Base-by-base conservation (phyloP, 2,329 filamentous ascomycete genomes). In the Ascochyta fabae region DNA sequence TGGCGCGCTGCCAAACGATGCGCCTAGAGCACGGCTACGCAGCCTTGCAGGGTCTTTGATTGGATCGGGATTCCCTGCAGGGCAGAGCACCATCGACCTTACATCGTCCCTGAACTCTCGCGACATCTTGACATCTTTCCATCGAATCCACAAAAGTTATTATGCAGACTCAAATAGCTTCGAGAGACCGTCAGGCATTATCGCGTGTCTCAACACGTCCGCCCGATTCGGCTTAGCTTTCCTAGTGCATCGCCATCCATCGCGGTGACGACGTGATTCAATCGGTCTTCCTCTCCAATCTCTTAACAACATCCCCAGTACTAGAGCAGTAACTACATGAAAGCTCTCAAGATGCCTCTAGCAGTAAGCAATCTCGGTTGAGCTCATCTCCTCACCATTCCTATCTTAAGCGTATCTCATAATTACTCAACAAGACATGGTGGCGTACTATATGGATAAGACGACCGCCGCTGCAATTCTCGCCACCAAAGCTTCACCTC, bases 321-420 rank as follows among this genome's bases (percentile, higher is more conserved):
- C 6, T 3, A 4, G 27, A 6, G 3, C 13, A 3, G 19, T 13
- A 29, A 53, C 23, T 40, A 53, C 23, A 70, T 64, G 58, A 64
- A 39, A 56, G 34, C 56, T 4, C 10, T 65, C 60, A 73, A 59
- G 46, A 73, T 74, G 72, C 66, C 70, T 64, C 48, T 73, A 43
- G 71, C 71, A 60, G 72, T 74, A 64, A 53, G 54, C 60, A 12
- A 1, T 9, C 6, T 27, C 15, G 6, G 15, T 42, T 23, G 15
- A 29, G 15, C 22, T 6, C 39, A 16, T 13, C 6, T n/a, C n/a
- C n/a, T 23, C 16, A n/a, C 13, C 24, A n/a, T 0, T 41, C 6
- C 8, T 12, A 23, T 15, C 39, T 29, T 19, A 13, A 6, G 8
- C n/a, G 39, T 23, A 27, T n/a, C 15, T n/a, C 23, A 7, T 7